Conservation (phyloP, 257 asterid species). For the Nicotiana otophora region DNA sequence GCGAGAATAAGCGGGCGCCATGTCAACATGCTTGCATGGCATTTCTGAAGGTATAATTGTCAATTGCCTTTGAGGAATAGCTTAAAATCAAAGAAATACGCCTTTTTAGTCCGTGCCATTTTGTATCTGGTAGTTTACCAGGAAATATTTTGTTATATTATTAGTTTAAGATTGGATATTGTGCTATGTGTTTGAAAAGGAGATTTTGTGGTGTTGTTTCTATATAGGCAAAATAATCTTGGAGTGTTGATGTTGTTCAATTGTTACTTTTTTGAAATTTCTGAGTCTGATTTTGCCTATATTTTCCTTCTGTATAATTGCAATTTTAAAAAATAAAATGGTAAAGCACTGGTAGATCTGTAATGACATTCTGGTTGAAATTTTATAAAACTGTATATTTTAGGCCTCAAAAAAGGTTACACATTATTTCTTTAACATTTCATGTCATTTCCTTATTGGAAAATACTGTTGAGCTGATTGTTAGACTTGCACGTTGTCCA, state of each 20-base stretch:
- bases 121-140: not conserved
- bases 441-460: too few species aligned
- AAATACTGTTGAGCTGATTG: too few species aligned
- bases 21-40: too few species aligned
- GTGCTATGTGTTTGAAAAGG: not conserved
- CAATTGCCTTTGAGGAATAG: too few species aligned
- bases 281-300: not conserved
- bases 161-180: not conserved
- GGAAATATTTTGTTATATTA: not conserved
- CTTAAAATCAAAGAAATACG: too few species aligned
- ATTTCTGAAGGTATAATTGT: too few species aligned
- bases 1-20: too few species aligned
- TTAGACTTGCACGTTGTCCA: too few species aligned
- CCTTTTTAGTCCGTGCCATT: too few species aligned
- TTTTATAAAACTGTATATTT: not conserved
- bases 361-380: conserved; percentile 1
- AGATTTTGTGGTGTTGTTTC: not conserved
- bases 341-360: conserved; percentile 35
- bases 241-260: not conserved
- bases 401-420: not conserved
- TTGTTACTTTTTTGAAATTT: not conserved
- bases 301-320: not conserved
- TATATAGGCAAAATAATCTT: too few species aligned
- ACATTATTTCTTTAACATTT: too few species aligned
- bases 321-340: not conserved